Evolutionary conservation across 306 rosid genomes (phyloP), one percentile per base, ranked within the genome.

Genomic region (Hippophae rhamnoides): DNA sequence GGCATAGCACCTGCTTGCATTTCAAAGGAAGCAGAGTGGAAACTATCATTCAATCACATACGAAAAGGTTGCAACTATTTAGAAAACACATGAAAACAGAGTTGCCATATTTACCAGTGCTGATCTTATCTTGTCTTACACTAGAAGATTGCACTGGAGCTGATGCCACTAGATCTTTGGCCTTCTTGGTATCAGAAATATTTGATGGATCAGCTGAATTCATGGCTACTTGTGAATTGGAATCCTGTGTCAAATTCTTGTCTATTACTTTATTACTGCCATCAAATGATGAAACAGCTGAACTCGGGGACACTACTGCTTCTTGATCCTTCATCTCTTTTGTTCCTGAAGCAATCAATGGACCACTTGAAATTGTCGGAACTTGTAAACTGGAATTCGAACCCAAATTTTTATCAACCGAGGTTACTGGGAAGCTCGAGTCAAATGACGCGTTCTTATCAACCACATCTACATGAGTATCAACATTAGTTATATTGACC

Each of bases 211-310:
- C 53, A 60, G 42, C 68, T 7, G 74, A 52, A 62, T 47, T 42
- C 14, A 43, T 57, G 58, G 72, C 76, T 62, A 56, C 48, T 56
- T 63, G 71, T 25, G 75, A 43, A 61, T 55, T 69, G 67, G 78
- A 64, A 61, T 81, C 64, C n/a, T 66, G 13, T 52, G 80, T 59
- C 52, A 68, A 62, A 54, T 65, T 68, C 78, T 68, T 56, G 50
- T 57, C 69, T 64, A 25, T 48, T 11, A 9, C 61, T 38, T 72
- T 68, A 55, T 42, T 27, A 41, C 25, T 12, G 40, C 41, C 71
- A 47, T 54, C 67, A 18, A 26, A 31, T 5, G 46, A 41, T 31
- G 73, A 66, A 41, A 47, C 72, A 8, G 72, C 27, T 10, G 80
- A 45, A 59, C 51, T 9, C 1, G 26, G 27, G 38, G 71, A 45